Evolutionary conservation across 306 rosid genomes (phyloP).

Genomic region (Senna tora): DNA sequence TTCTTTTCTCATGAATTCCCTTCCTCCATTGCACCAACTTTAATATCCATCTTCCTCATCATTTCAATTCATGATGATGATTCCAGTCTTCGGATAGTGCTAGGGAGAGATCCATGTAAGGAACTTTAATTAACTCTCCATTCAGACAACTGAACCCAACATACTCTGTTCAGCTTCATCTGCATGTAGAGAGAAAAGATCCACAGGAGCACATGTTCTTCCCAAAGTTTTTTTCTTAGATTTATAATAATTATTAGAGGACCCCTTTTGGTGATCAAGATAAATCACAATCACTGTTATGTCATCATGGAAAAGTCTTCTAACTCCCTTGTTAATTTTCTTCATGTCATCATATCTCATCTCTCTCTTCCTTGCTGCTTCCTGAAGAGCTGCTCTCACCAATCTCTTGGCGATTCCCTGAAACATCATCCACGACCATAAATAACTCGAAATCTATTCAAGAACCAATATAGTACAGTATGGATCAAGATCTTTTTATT

Average conservation of each 20-base stretch:
- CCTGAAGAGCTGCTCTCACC: constrained; percentile 79
- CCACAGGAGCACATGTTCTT: constrained; percentile 76
- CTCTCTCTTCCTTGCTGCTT: constrained; percentile 91
- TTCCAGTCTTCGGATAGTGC: not conserved
- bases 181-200: constrained; percentile 69
- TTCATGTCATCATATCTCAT: constrained; percentile 87
- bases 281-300: constrained; percentile 84
- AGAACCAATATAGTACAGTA: constrained; percentile 1
- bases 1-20: not conserved
- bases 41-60: not conserved
- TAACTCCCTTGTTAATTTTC: constrained; percentile 78
- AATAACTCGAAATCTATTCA: constrained; percentile 15
- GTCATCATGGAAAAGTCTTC: constrained; percentile 93
- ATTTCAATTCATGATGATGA: no score
- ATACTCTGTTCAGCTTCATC: constrained; percentile 53
- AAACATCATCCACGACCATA: constrained; percentile 21
- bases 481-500: no score
- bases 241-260: constrained; percentile 48
- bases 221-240: constrained; percentile 50
- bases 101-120: constrained; percentile 28
- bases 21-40: not conserved
- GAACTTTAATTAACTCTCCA: constrained; percentile 31
- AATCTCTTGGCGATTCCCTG: constrained; percentile 97
- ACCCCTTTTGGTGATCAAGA: constrained; percentile 67
- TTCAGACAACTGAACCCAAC: constrained; percentile 44